Evolutionary conservation across 306 rosid genomes (phyloP).

Genomic region (Lotus japonicus): DNA sequence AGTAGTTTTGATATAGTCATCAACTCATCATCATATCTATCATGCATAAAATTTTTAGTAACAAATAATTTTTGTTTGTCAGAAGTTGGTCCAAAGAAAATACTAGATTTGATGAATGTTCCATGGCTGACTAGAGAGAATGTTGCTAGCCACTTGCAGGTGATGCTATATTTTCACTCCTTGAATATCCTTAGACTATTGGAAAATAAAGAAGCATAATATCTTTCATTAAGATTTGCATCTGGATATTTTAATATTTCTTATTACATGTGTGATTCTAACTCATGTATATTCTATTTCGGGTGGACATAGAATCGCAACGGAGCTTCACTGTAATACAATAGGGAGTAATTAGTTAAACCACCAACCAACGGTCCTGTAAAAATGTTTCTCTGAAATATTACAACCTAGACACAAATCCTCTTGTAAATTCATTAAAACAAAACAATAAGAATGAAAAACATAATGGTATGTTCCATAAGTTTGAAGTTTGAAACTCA

Average conservation of each 20-base stretch:
- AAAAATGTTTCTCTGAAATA: too few relatives aligned
- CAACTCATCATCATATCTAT: conserved; percentile 11
- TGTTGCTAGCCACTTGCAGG: conserved; percentile 99
- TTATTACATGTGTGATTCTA: not conserved
- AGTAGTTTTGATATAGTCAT: conserved; percentile 23
- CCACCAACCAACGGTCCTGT: too few relatives aligned
- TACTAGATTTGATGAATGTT: conserved; percentile 92
- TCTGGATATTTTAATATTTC: not conserved
- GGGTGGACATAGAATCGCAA: not conserved
- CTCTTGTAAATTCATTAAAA: not conserved
- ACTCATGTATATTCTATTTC: not conserved
- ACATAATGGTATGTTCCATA: not conserved
- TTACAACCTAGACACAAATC: too few relatives aligned
- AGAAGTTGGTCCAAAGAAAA: conserved; percentile 98
- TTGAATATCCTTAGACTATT: not conserved
- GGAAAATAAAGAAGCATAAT: conserved; percentile 12
- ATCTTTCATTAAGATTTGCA: conserved; percentile 1
- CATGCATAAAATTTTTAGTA: conserved; percentile 22
- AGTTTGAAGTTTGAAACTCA: conserved; percentile 3
- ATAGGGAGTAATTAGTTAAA: not conserved
- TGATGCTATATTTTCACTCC: conserved; percentile 14
- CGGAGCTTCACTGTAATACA: conserved; percentile 8
- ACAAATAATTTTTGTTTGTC: conserved; percentile 55
- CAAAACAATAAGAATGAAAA: not conserved
- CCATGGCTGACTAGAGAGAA: conserved; percentile 92